These are phyloP conservation scores for Opeltia flavorubescens DNA, from an alignment of 495 filamentous ascomycete genomes.

Conservation along the genomic window DNA sequence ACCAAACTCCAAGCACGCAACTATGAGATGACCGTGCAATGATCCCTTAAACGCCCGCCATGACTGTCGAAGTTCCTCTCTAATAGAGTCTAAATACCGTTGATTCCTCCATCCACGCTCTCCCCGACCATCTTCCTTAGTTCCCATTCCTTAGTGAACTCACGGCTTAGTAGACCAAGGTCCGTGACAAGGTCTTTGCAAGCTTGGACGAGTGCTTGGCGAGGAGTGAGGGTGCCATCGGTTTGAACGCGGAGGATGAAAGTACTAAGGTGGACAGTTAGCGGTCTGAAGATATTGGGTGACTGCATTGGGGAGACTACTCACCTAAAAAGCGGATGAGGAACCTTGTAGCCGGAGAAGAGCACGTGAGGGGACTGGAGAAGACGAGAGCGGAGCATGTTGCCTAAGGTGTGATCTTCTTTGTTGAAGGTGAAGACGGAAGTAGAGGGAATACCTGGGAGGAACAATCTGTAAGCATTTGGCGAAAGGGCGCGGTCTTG, in stretches of 20 bases:
- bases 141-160: constrained; percentile 93
- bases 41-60: no score
- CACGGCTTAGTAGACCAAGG: constrained; percentile 58
- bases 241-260: constrained; percentile 86
- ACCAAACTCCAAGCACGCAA: no score
- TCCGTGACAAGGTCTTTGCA: constrained; percentile 68
- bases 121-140: constrained; percentile 77
- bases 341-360: constrained; percentile 71
- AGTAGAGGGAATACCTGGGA: constrained; percentile 58
- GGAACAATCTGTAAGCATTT: constrained; percentile 7
- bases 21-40: no score
- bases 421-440: constrained; percentile 89
- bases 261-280: constrained; percentile 21
- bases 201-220: constrained; percentile 65
- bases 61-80: no score
- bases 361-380: constrained; percentile 62
- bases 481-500: background rate
- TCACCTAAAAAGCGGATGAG: constrained; percentile 29
- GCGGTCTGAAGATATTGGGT: background rate
- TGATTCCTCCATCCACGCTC: constrained; percentile 24
- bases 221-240: constrained; percentile 72
- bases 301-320: constrained; percentile 4
- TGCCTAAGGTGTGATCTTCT: constrained; percentile 93
- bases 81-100: background rate
- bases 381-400: constrained; percentile 71